A percentile compares a stretch with the other conserved stretches of the same genome.
phyloP scores from a whole-genome alignment of 495 filamentous ascomycete species.

The Trichoderma orchidacearum region DNA sequence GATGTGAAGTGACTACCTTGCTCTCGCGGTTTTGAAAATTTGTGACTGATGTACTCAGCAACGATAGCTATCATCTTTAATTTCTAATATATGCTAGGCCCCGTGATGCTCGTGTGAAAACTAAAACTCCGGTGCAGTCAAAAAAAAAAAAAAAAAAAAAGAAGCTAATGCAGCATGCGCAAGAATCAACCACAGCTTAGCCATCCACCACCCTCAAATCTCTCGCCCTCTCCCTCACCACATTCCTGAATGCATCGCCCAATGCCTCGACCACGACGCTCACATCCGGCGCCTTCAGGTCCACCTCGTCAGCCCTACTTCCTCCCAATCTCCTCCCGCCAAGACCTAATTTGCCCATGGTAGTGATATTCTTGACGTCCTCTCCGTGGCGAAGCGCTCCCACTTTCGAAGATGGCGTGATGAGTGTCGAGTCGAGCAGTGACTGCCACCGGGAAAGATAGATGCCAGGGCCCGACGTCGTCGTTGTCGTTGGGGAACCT shows the following conservation, averaged over 20 bases:
- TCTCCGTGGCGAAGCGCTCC: slow-evolving; percentile 36
- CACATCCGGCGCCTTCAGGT: slow-evolving; percentile 20
- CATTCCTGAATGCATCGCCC: slow-evolving; percentile 15
- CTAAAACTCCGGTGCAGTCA: no score
- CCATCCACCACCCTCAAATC: background rate
- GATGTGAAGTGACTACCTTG: no score
- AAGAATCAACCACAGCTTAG: no score
- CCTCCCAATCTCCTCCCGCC: slow-evolving; percentile 15
- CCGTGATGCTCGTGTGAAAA: no score
- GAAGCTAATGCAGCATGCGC: background rate
- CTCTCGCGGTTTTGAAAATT: no score
- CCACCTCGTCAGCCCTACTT: slow-evolving; percentile 7
- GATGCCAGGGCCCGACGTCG: slow-evolving; percentile 41
- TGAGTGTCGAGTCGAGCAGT: slow-evolving; percentile 41
- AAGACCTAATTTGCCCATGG: slow-evolving; percentile 32
- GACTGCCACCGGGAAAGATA: slow-evolving; percentile 51
- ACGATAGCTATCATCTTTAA: no score
- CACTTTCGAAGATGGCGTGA: slow-evolving; percentile 35
- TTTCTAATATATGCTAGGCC: no score
- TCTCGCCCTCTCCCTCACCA: background rate
- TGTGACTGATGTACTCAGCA: no score
- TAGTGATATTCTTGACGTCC: slow-evolving; percentile 33
- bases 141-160: background rate
- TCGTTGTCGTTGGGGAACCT: background rate
- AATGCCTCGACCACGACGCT: slow-evolving; percentile 21